These are phyloP conservation scores for Plasmodium cynomolgi DNA, from an alignment of 169 alveolate genomes.

Conservation along the genomic window DNA sequence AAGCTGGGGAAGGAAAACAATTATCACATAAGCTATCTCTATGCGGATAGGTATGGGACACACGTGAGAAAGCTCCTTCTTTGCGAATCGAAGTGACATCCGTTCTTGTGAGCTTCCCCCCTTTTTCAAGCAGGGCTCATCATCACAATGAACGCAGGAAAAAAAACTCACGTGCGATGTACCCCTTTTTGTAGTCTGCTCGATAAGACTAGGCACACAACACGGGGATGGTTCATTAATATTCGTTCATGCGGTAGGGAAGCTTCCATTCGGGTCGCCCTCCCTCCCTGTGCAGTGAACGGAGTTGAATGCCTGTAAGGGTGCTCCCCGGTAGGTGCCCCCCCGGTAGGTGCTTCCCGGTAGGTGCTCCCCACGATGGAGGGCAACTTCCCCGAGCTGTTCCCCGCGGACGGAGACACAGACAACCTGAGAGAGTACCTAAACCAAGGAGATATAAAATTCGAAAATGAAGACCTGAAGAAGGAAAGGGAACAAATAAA, in stretches of 20 bases:
- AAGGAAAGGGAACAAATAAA: constrained; percentile 52
- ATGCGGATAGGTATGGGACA: neutral
- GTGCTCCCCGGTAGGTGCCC: neutral
- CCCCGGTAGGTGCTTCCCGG: neutral
- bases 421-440: constrained; percentile 14
- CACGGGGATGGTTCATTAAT: neutral
- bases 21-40: neutral
- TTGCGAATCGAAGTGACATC: neutral
- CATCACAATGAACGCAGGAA: neutral
- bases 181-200: neutral
- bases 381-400: neutral
- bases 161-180: neutral
- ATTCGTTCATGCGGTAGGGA: neutral
- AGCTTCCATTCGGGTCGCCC: neutral
- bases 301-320: no score
- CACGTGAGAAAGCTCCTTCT: neutral
- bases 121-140: neutral
- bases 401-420: neutral
- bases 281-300: neutral
- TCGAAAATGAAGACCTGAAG: constrained; percentile 56
- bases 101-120: neutral
- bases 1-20: neutral
- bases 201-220: neutral
- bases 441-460: constrained; percentile 33
- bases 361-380: neutral